Evolutionary conservation across 345 rosid genomes (phyloP).

Genomic region (Sisymbrium altissimum): DNA sequence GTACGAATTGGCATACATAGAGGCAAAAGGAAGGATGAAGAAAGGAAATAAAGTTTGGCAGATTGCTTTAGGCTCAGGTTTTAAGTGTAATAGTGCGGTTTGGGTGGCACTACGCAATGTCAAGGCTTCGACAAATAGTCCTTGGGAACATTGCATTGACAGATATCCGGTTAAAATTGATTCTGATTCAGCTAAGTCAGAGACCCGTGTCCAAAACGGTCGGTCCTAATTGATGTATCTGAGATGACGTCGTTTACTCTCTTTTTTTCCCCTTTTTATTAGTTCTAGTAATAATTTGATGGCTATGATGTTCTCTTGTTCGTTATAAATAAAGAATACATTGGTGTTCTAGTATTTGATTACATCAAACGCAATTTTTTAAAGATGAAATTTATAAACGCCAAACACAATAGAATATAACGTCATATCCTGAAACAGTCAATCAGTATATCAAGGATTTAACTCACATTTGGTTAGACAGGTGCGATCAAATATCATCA

Average conservation of each 20-base stretch:
- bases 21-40: constrained; percentile 73
- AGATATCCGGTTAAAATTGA: constrained; percentile 52
- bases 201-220: constrained; percentile 18
- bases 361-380: neutral
- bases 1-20: constrained; percentile 79
- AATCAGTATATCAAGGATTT: too few relatives aligned
- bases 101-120: constrained; percentile 61
- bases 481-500: neutral
- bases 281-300: constrained; percentile 8
- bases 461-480: neutral
- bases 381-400: neutral
- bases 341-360: constrained; percentile 15
- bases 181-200: constrained; percentile 13
- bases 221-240: constrained; percentile 17
- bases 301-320: constrained; percentile 4
- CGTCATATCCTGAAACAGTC: neutral
- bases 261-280: neutral
- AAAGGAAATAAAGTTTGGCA: constrained; percentile 81
- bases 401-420: neutral
- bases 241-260: neutral
- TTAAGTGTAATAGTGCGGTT: constrained; percentile 86
- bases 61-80: constrained; percentile 84
- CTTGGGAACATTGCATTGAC: constrained; percentile 70
- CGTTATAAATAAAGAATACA: constrained; percentile 23
- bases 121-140: constrained; percentile 47